A percentile compares a stretch with the other conserved stretches of the same genome.
Conservation (phyloP, 2,329 filamentous ascomycete species). For the Mollisiaceae sp. region DNA sequence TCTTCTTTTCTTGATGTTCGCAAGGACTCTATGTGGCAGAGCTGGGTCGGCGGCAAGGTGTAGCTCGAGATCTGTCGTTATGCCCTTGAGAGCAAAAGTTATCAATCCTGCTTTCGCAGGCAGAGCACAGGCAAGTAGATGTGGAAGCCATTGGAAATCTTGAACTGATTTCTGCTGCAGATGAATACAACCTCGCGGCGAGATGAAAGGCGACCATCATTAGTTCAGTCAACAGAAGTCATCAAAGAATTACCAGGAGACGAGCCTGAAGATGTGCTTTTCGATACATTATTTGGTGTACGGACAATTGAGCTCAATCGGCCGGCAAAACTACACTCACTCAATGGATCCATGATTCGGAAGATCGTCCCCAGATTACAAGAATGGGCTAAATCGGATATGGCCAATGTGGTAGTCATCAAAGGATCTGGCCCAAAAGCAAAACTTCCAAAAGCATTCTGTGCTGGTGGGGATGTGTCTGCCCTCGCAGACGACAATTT, state of each 20-base stretch:
- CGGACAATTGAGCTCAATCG: constrained; percentile 94
- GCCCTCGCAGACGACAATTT: constrained; percentile 77
- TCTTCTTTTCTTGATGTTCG: constrained; percentile 57
- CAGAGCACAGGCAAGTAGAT: constrained; percentile 54
- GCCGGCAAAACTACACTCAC: constrained; percentile 87
- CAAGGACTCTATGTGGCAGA: constrained; percentile 57
- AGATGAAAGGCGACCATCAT: not conserved
- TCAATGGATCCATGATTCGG: constrained; percentile 92
- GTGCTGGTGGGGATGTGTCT: constrained; percentile 90
- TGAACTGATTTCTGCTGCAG: constrained; percentile 40
- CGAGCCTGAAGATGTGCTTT: constrained; percentile 88
- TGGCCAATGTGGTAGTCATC: constrained; percentile 91
- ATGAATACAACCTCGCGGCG: constrained; percentile 44
- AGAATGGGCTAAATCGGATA: constrained; percentile 93
- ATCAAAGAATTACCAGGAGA: constrained; percentile 56
- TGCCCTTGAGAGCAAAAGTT: constrained; percentile 84
- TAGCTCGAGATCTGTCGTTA: constrained; percentile 54
- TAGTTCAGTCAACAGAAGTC: constrained; percentile 18
- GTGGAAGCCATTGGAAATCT: constrained; percentile 21
- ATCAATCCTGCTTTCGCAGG: constrained; percentile 61
- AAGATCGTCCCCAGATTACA: constrained; percentile 90
- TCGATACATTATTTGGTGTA: constrained; percentile 86
- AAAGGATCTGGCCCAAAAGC: constrained; percentile 83
- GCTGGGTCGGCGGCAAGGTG: constrained; percentile 58
- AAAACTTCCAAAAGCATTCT: constrained; percentile 82